Evolutionary conservation across 75 land plant genomes (phyloP).

Genomic region (Selaginella tamariscina): DNA sequence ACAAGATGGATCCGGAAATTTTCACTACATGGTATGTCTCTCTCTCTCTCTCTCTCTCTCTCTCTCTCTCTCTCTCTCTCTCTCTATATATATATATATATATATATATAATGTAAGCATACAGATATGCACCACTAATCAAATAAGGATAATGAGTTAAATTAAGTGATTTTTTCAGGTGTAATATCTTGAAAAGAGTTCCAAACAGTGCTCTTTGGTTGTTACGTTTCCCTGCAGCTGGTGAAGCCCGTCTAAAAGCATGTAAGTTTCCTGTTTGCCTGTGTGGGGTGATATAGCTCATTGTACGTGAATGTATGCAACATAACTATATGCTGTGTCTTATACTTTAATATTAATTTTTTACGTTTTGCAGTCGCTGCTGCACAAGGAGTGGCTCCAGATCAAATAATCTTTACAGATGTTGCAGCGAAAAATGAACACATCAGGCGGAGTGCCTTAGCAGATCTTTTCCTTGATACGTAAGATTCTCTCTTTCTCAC

Average conservation of each 20-base stretch:
- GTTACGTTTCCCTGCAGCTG: conserved; percentile 92
- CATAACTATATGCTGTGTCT: neutral
- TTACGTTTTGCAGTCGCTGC: conserved; percentile 54
- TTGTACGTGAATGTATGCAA: too few species aligned
- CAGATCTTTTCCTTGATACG: conserved; percentile 97
- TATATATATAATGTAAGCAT: too few species aligned
- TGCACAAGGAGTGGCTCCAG: conserved; percentile 70
- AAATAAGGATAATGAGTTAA: neutral
- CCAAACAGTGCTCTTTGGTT: conserved; percentile 97
- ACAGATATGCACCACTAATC: neutral
- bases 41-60: neutral
- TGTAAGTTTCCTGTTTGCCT: conserved; percentile 39
- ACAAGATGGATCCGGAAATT: conserved; percentile 99
- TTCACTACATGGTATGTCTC: conserved; percentile 83
- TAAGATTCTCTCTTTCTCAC: conserved; percentile 24
- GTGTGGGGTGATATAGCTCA: too few species aligned
- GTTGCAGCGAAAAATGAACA: conserved; percentile 91
- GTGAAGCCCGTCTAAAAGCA: conserved; percentile 78
- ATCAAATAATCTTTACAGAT: conserved; percentile 96
- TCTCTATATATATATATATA: too few species aligned
- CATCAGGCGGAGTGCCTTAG: conserved; percentile 78
- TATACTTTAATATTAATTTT: neutral
- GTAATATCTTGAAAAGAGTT: conserved; percentile 88
- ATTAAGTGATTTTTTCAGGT: conserved; percentile 36
- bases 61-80: neutral